Base-by-base conservation (phyloP, 75 land plant species). In the Ceratopteris richardii region DNA sequence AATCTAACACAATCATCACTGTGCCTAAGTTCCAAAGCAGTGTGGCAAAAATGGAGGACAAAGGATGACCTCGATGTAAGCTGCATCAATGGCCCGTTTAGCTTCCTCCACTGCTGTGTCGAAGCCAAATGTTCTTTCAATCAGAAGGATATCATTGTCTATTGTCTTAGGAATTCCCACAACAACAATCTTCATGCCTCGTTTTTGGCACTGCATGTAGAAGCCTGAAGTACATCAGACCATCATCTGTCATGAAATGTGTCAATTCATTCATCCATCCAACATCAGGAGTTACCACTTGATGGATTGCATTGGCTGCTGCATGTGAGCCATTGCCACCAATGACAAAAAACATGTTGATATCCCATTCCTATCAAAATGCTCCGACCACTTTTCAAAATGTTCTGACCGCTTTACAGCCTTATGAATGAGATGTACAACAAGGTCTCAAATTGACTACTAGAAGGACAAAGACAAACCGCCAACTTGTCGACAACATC, bases 91-190 rank as follows among this genome's bases (percentile, higher is more conserved):
- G 29, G 99, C 99, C 40, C 90, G 53, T 43, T 90, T 96, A 22
- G 99, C 97, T 65, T 85, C 97, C 67, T 95, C 99, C 43, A 95
- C 99, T 57, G 99, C 99, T 63, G 99, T 95, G 56, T 90, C 99
- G 67, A 95, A 95, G 27, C 99, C 99, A 75, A 95, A 95, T 27
- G 97, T 90, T 66, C 80, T 90, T 43, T 95, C 99, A 85, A 95
- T 82, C 48, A 82, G 29, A 29, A 79, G 60, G 43, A 95, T 90
- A 51, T 95, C 99, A 71, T 95, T 95, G 41, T 95, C 99, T 47
- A 95, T 90, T 1, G 99, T 95, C 79, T 95, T 95, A 16, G 99
- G 99, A 16, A 95, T 86, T 51, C 97, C 81, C 53, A 90, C 86
- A 12, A 95, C 80, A 24, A 78, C 76, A 30, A 95, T 78, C 70